These are phyloP conservation scores for Mycena vitilis DNA, from an alignment of 768 basidiomycete species.

Conservation along the genomic window DNA sequence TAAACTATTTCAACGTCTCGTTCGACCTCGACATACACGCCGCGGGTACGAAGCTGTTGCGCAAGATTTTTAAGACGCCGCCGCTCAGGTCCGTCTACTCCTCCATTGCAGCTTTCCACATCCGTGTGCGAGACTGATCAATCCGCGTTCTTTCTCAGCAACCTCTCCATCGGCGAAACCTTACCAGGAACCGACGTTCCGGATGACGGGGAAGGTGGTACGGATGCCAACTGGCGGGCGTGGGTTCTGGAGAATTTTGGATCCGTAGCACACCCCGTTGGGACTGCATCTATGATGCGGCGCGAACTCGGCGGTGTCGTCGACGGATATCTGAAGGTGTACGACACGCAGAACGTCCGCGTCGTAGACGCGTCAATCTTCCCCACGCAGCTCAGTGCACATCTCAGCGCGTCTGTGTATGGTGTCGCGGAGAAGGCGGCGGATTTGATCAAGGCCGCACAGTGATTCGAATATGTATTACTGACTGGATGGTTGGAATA, in stretches of 20 bases:
- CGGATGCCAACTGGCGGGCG: slow-evolving; percentile 55
- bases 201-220: slow-evolving; percentile 54
- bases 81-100: slow-evolving; percentile 50
- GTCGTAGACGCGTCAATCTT: slow-evolving; percentile 63
- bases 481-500: neutral
- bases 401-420: slow-evolving; percentile 58
- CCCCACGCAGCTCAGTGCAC: slow-evolving; percentile 60
- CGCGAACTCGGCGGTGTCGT: slow-evolving; percentile 58
- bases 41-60: slow-evolving; percentile 55
- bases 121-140: too few relatives aligned
- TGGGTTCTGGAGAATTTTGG: slow-evolving; percentile 56
- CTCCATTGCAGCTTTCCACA: neutral
- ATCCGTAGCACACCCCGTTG: slow-evolving; percentile 60
- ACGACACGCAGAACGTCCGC: slow-evolving; percentile 60
- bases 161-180: slow-evolving; percentile 54
- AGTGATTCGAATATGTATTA: neutral
- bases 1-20: slow-evolving; percentile 63
- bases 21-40: slow-evolving; percentile 62
- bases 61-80: slow-evolving; percentile 53
- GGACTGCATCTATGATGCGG: slow-evolving; percentile 55
- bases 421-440: slow-evolving; percentile 66
- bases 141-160: slow-evolving; percentile 18
- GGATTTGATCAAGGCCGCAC: slow-evolving; percentile 59
- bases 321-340: slow-evolving; percentile 55
- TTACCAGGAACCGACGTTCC: slow-evolving; percentile 55